phyloP scores from a whole-genome alignment of 768 basidiomycete genomes.

The Rossbeevera mucosa region DNA sequence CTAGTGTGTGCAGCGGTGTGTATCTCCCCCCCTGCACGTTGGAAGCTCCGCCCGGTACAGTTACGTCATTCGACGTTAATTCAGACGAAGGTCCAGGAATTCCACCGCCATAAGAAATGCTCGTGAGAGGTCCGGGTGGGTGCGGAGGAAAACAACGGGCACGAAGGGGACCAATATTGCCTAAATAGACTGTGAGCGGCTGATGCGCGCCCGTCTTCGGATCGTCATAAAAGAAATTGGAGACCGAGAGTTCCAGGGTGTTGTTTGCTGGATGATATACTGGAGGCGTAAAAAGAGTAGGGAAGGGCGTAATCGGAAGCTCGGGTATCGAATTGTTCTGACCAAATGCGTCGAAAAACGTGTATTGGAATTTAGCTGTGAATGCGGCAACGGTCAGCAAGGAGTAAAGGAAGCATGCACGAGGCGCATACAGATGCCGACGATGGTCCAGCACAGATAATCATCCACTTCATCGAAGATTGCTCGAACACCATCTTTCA shows the following conservation, averaged over 20 bases:
- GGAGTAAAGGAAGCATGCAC: constrained; percentile 4
- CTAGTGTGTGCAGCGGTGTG: constrained; percentile 67
- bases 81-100: constrained; percentile 37
- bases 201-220: constrained; percentile 57
- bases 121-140: constrained; percentile 63
- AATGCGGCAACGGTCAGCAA: constrained; percentile 16
- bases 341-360: constrained; percentile 87
- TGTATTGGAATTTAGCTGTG: constrained; percentile 88
- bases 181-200: constrained; percentile 86
- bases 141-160: constrained; percentile 72
- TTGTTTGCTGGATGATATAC: constrained; percentile 66
- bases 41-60: constrained; percentile 14
- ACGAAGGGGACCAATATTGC: constrained; percentile 82
- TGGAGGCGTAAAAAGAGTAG: constrained; percentile 78
- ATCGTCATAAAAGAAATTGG: constrained; percentile 83
- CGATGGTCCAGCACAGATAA: constrained; percentile 93
- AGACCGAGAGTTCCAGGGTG: constrained; percentile 77
- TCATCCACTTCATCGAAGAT: constrained; percentile 91
- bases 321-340: constrained; percentile 74
- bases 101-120: constrained; percentile 53
- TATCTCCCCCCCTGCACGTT: constrained; percentile 43
- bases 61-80: constrained; percentile 25
- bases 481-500: constrained; percentile 69
- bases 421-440: constrained; percentile 76
- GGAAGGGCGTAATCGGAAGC: constrained; percentile 84